phyloP scores from a whole-genome alignment of 768 basidiomycete genomes.

The Suillus decipiens region DNA sequence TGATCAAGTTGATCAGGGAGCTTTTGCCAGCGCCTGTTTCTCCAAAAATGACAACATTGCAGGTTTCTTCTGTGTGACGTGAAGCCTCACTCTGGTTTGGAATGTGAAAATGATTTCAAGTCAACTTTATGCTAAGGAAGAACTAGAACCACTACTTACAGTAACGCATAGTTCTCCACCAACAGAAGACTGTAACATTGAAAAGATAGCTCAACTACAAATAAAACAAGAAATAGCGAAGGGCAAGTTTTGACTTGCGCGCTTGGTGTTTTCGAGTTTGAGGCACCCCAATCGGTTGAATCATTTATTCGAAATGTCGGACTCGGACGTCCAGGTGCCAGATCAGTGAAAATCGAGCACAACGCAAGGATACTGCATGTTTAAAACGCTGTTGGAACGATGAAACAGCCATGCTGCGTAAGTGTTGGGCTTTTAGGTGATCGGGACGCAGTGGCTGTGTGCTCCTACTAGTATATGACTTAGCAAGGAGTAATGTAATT shows the following conservation, averaged over 20 bases:
- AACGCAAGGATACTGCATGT: not conserved
- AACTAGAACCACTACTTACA: not conserved
- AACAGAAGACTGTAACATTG: not conserved
- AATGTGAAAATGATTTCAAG: not conserved
- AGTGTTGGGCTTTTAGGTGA: too few relatives aligned
- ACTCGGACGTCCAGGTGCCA: not conserved
- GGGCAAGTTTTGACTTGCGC: not conserved
- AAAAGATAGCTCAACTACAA: not conserved
- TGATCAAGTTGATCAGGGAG: conserved; percentile 32
- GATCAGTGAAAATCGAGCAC: not conserved
- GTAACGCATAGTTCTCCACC: too few relatives aligned
- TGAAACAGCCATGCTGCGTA: not conserved
- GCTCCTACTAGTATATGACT: not conserved
- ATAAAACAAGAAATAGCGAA: not conserved
- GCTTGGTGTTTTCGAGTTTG: not conserved
- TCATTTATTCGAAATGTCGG: not conserved
- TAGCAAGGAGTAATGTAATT: too few relatives aligned
- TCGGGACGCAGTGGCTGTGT: not conserved
- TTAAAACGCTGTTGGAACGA: not conserved
- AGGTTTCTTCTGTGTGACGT: not conserved
- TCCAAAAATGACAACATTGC: conserved; percentile 33
- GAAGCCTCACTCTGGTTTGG: not conserved
- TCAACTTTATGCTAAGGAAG: not conserved
- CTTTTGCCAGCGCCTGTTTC: conserved; percentile 35
- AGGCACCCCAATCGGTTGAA: not conserved